Evolutionary conservation across 257 asterid genomes (phyloP), one percentile per base, ranked within the genome.

Genomic region (Solanum corneliomulleri): DNA sequence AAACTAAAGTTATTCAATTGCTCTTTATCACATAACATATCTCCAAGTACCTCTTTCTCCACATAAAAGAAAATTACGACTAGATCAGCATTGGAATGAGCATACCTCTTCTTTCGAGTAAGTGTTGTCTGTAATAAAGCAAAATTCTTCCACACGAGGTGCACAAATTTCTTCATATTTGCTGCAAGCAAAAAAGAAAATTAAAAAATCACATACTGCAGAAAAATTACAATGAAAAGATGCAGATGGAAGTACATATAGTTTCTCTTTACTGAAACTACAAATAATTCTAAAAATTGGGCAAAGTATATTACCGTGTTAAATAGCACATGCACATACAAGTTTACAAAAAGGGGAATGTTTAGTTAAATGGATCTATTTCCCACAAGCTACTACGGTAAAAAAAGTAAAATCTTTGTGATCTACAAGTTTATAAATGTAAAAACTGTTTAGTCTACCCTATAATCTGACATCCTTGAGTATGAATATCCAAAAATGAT

Each of bases 91-190:
- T 45, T 27, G 9, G 66, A 45, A 78, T 78, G 84, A 64, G 76
- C 87, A 29, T 86, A 97, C 99, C 99, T 96, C 98, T 89, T 95
- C 99, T 86, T 92, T 97, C 31, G 91, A 27, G 91, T 96, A 97
- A 77, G 99, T 95, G 87, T 93, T 96, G 91, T 97, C 99, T 35
- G 99, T 97, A 88, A 97, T 93, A 91, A 93, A 91, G 93, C 99
- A 97, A 87, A 95, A 96, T 74, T 97, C 98, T 86, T 97, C 99
- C 88, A 92, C 99, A 20, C 94, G 95, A 86, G 98, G 99, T 60
- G 99, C 96, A 91, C 95, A 94, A 87, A 97, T 95, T 93, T 97
- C 99, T 92, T 97, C 99, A 64, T 96, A 97, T 85, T 97, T 97
- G 89, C 99, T 97, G 85, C 90, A 90, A 88, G 45, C 62, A 82